These are phyloP conservation scores for Solanum chaucha DNA, from an alignment of 257 asterid genomes.

Conservation along the genomic window DNA sequence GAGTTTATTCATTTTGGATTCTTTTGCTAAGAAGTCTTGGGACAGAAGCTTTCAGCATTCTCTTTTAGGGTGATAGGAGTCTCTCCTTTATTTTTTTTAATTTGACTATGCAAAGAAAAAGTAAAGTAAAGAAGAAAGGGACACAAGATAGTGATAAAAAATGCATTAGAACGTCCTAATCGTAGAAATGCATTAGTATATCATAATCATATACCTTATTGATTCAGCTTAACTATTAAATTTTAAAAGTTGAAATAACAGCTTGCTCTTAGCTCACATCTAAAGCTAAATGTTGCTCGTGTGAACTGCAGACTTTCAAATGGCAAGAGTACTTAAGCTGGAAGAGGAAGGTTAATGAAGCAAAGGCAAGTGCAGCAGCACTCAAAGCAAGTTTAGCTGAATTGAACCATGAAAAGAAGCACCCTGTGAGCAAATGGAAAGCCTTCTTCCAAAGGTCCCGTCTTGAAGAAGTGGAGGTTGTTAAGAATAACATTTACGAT, in stretches of 20 bases:
- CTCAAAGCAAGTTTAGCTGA: conserved; percentile 63
- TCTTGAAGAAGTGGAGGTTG: conserved; percentile 50
- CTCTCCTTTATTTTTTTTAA: not conserved
- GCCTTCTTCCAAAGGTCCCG: conserved; percentile 65
- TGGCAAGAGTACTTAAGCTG: conserved; percentile 85
- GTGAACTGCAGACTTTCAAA: conserved; percentile 62
- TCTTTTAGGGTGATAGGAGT: not conserved
- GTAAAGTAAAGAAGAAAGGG: not conserved
- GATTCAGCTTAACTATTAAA: not conserved
- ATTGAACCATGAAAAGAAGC: conserved; percentile 41
- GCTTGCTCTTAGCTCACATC: not conserved
- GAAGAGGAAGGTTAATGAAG: conserved; percentile 78
- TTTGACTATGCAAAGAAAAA: not conserved
- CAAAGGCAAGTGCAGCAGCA: conserved; percentile 83
- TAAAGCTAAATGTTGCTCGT: not conserved
- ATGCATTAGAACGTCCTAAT: not conserved
- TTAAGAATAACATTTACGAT: conserved; percentile 62
- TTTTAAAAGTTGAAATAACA: not conserved
- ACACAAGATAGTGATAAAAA: not conserved
- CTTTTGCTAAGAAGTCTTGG: not conserved
- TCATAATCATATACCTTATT: not conserved
- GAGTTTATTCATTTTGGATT: not conserved
- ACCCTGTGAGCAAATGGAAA: conserved; percentile 67
- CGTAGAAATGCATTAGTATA: not conserved
- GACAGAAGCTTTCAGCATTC: not conserved